Evolutionary conservation across 768 basidiomycete genomes (phyloP), one percentile per base, ranked within the genome.

Genomic region (Tricholoma matsutake): DNA sequence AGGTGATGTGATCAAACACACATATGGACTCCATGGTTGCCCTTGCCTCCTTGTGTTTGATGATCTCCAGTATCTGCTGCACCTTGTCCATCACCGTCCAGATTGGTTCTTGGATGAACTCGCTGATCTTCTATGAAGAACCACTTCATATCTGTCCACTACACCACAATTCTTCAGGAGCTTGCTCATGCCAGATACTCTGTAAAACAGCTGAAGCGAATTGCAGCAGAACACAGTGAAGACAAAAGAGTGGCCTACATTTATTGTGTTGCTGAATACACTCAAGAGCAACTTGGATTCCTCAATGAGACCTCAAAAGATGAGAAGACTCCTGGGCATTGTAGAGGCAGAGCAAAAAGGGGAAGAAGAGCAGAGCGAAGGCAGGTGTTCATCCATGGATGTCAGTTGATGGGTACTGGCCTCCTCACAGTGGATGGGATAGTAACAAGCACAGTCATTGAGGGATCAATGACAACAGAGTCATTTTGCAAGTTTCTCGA

Each of bases 101-200:
- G 66, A 72, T 61, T 75, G 65, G 64, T 76, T 76, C 47, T 64
- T 76, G 0, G 71, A 78, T 56, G 74, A 78, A 58, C 67, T 76
- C 1, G 59, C 61, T 0, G 13, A 63, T 11, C 68, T 72, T 11
- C 61, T 72, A 1, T 14, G 62, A 13, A 56, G 6, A 75, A 76
- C 58, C 64, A 67, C 0, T 75, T 75, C 62, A 72, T 78, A 37
- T 67, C 73, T 13, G 60, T 73, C 4, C 71, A 76, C 61, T 75
- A 64, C 61, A 63, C 67, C 2, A 76, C 75, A 1, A 71, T 77
- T 20, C 67, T 68, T 54, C 63, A 67, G 0, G 67, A 70, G 37
- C 72, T 78, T 10, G 58, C 63, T 11, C 60, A 64, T 2, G 43
- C 43, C 10, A 9, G 43, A 7, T 45, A 45, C 20, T 45, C 20